A percentile compares a stretch with the other conserved stretches of the same genome.
Conservation (phyloP, 2,329 filamentous ascomycete genomes). For the Thelonectria rubi region DNA sequence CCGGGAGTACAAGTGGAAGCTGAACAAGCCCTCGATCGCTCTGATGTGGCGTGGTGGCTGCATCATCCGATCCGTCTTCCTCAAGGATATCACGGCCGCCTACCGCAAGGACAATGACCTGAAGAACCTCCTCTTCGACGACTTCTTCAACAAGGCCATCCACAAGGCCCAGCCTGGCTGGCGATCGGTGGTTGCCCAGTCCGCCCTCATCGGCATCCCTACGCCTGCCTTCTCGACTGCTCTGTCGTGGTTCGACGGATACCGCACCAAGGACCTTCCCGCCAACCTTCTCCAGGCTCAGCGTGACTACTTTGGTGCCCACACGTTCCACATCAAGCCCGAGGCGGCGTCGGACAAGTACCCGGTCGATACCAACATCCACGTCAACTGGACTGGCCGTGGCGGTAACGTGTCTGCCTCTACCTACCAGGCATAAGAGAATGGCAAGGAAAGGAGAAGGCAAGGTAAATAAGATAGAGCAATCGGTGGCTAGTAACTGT, state of each 20-base stretch:
- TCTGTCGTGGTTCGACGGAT: conserved; percentile 98
- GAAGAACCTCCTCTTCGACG: conserved; percentile 97
- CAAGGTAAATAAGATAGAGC: conserved; percentile 37
- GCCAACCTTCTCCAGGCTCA: conserved; percentile 99
- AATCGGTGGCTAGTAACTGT: conserved; percentile 31
- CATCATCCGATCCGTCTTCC: conserved; percentile 99
- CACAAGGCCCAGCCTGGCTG: conserved; percentile 93
- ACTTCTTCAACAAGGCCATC: conserved; percentile 99
- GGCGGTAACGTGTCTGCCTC: conserved; percentile 97
- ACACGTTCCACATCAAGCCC: conserved; percentile 90
- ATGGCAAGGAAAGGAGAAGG: conserved; percentile 24
- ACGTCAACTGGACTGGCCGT: conserved; percentile 99
- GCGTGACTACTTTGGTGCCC: conserved; percentile 98
- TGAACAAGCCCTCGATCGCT: conserved; percentile 99
- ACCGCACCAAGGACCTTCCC: conserved; percentile 95
- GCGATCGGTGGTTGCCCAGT: conserved; percentile 91
- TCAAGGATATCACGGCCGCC: conserved; percentile 98
- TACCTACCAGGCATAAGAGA: conserved; percentile 89
- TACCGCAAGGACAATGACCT: conserved; percentile 95
- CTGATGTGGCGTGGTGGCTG: conserved; percentile 99
- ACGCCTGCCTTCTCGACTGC: conserved; percentile 97
- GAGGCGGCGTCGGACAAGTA: conserved; percentile 81
- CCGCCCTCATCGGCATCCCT: conserved; percentile 92
- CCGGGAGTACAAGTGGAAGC: conserved; percentile 96
- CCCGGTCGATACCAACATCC: conserved; percentile 85